phyloP scores from a whole-genome alignment of 2,329 filamentous ascomycete genomes.

The Phialophora expanda region DNA sequence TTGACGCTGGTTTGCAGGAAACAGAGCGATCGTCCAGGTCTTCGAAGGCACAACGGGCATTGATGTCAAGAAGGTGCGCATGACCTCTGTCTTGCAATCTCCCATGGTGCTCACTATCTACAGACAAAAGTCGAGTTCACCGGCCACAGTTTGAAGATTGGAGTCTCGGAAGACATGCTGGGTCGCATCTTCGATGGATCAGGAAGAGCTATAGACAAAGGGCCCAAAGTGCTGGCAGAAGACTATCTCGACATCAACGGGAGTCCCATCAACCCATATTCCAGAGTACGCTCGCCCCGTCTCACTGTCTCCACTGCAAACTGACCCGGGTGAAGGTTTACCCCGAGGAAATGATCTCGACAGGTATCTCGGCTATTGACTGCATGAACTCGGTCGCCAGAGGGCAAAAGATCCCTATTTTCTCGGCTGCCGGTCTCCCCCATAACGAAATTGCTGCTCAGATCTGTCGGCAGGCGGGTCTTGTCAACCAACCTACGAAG shows the following conservation, averaged over 20 bases:
- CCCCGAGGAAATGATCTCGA: constrained; percentile 99
- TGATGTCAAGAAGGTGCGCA: constrained; percentile 90
- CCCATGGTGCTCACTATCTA: constrained; percentile 37
- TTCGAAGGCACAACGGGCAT: constrained; percentile 97
- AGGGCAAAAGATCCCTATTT: constrained; percentile 99
- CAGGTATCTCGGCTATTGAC: constrained; percentile 98
- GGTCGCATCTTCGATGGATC: constrained; percentile 99
- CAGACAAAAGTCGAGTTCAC: constrained; percentile 98
- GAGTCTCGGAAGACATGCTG: constrained; percentile 99
- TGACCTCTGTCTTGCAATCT: constrained; percentile 14
- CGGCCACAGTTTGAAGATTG: constrained; percentile 95
- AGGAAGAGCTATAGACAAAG: constrained; percentile 97
- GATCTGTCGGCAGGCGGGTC: constrained; percentile 94
- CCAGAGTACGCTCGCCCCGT: constrained; percentile 67
- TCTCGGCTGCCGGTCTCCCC: constrained; percentile 95
- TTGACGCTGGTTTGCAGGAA: constrained; percentile 62
- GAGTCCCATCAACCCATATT: constrained; percentile 97
- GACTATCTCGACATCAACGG: constrained; percentile 99
- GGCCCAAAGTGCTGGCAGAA: constrained; percentile 95
- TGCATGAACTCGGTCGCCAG: constrained; percentile 98
- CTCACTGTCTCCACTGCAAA: background rate
- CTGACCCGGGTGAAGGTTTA: constrained; percentile 71
- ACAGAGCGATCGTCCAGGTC: constrained; percentile 94
- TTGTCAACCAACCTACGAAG: constrained; percentile 93
- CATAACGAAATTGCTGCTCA: constrained; percentile 99